Percentiles rank a stretch among this genome's conserved stretches.
Conservation (phyloP, 2,329 filamentous ascomycete genomes). For the Trichoderma sp. region DNA sequence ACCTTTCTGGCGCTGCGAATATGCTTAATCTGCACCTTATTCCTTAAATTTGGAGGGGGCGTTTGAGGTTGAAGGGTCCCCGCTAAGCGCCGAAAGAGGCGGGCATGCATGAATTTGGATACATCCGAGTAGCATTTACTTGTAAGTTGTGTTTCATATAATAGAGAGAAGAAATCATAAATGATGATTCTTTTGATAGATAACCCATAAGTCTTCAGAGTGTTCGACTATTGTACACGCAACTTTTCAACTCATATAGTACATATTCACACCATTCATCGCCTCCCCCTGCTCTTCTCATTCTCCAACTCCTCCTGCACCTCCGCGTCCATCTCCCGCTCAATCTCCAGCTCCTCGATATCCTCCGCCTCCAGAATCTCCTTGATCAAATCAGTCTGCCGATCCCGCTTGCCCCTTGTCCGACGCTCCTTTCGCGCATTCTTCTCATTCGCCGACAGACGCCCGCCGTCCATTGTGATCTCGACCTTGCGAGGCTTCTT, state of each 20-base stretch:
- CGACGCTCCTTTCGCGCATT: constrained; percentile 40
- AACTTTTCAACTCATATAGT: not conserved
- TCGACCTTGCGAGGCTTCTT: constrained; percentile 46
- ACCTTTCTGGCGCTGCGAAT: not conserved
- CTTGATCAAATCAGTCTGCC: constrained; percentile 43
- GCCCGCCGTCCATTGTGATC: constrained; percentile 37
- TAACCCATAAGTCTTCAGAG: not conserved
- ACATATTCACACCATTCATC: constrained; percentile 3
- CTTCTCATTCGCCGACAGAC: constrained; percentile 44
- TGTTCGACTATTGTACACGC: not conserved
- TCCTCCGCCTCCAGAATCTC: constrained; percentile 43
- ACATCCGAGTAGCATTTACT: no score
- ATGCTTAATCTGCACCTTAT: constrained; percentile 13
- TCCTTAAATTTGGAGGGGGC: not conserved
- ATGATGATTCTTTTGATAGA: not conserved
- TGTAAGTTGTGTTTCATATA: no score
- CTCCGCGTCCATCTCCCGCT: constrained; percentile 38
- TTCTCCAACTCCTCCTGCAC: constrained; percentile 32
- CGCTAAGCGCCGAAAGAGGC: not conserved
- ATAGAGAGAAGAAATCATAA: not conserved
- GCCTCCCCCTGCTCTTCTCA: not conserved
- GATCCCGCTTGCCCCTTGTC: constrained; percentile 45
- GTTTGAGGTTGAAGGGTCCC: not conserved
- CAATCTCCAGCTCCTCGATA: constrained; percentile 36
- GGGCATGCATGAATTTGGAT: not conserved